Conservation (phyloP, 306 rosid species). For the Malus orientalis region DNA sequence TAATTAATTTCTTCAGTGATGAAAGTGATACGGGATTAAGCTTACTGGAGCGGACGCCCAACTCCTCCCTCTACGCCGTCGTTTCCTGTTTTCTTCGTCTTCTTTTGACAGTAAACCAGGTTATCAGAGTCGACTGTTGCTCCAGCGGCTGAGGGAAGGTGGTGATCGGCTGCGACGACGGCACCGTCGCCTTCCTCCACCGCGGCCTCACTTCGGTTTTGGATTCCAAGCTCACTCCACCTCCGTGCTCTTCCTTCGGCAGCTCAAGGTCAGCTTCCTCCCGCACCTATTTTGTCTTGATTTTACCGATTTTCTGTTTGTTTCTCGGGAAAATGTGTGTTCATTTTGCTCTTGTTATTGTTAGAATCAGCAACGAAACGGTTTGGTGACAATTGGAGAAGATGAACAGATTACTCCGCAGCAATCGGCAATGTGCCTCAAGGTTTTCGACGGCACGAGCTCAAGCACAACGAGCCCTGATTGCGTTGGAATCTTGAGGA, state of each 20-base stretch:
- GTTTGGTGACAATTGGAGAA: constrained; percentile 74
- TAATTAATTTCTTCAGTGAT: too few species aligned
- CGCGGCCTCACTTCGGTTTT: constrained; percentile 76
- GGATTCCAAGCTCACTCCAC: constrained; percentile 81
- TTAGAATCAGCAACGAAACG: constrained; percentile 70
- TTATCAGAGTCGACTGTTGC: constrained; percentile 45
- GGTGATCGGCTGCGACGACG: constrained; percentile 77
- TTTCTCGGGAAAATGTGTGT: neutral
- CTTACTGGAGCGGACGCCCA: too few species aligned
- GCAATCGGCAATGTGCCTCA: constrained; percentile 68
- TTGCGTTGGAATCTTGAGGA: constrained; percentile 89
- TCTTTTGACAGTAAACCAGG: too few species aligned
- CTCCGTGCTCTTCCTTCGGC: constrained; percentile 73
- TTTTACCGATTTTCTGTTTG: neutral
- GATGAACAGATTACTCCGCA: constrained; percentile 77
- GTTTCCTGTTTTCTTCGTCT: too few species aligned
- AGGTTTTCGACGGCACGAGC: constrained; percentile 87
- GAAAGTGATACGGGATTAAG: too few species aligned
- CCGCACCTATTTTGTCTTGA: neutral
- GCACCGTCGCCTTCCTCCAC: constrained; percentile 68
- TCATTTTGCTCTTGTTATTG: neutral
- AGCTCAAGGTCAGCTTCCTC: constrained; percentile 66
- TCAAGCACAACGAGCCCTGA: constrained; percentile 72
- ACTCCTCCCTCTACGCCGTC: too few species aligned
- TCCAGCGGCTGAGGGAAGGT: constrained; percentile 93